A percentile compares a stretch with the other conserved stretches of the same genome.
Evolutionary conservation across 1,284 basidiomycete genomes (phyloP).

Genomic region (Microbotryum scabiosae): DNA sequence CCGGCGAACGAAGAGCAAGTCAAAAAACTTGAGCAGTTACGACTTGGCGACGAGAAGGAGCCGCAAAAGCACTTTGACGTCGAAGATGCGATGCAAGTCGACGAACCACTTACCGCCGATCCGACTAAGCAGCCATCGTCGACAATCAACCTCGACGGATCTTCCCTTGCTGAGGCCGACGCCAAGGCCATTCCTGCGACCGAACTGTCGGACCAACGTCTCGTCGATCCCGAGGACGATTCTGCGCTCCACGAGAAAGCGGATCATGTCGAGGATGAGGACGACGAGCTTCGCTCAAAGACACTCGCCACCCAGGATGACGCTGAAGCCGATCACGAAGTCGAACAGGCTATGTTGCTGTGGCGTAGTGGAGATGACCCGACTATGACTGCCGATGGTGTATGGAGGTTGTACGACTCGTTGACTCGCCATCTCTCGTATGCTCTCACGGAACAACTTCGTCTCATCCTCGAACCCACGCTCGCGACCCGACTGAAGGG

Average conservation of each 20-base stretch:
- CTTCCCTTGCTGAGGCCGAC: slow-evolving; percentile 23
- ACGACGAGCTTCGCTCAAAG: slow-evolving; percentile 48
- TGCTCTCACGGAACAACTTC: slow-evolving; percentile 87
- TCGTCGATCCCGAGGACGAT: slow-evolving; percentile 39
- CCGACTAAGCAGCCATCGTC: slow-evolving; percentile 8
- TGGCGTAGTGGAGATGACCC: slow-evolving; percentile 59
- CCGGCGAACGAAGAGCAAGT: slow-evolving; percentile 73
- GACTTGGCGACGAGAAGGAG: slow-evolving; percentile 56
- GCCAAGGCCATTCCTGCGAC: slow-evolving; percentile 28
- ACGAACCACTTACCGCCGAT: slow-evolving; percentile 6
- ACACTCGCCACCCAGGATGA: slow-evolving; percentile 27
- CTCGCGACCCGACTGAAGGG: slow-evolving; percentile 88
- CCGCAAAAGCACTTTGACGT: slow-evolving; percentile 35
- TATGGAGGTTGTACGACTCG: slow-evolving; percentile 85
- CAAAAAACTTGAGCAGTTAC: slow-evolving; percentile 70
- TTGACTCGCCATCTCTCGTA: slow-evolving; percentile 87
- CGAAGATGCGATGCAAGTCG: slow-evolving; percentile 31
- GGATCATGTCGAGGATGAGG: slow-evolving; percentile 27
- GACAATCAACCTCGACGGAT: slow-evolving; percentile 23
- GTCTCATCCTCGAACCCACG: slow-evolving; percentile 92
- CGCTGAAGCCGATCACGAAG: slow-evolving; percentile 28
- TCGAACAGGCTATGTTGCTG: slow-evolving; percentile 56
- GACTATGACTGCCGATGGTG: slow-evolving; percentile 54
- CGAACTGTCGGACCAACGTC: slow-evolving; percentile 20
- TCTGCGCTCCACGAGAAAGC: slow-evolving; percentile 32